Base-by-base conservation (phyloP, 768 basidiomycete genomes). In the Amanita fuliginea region DNA sequence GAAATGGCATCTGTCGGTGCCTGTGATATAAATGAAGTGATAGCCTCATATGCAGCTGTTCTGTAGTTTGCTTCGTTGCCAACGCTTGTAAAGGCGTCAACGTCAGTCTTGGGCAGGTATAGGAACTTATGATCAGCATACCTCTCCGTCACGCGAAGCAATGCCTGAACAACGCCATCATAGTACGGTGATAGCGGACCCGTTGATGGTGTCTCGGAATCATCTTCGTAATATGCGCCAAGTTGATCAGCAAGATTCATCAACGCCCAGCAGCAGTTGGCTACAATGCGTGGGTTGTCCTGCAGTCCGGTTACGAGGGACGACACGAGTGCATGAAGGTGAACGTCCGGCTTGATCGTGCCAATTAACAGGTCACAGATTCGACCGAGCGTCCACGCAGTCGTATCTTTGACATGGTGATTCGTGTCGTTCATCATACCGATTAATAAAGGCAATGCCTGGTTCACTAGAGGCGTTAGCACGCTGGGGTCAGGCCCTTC, bases 231-330 rank as follows among this genome's bases (percentile, higher is more conserved):
- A 52, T 78, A 80, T 4, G 68, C 52, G 3, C 82, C 84, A 13
- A 96, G 74, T 58, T 96, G 93, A 62, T 96, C 87, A 8, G 89
- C 86, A 28, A 99, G 72, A 65, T 95, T 97, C 87, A 90, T 95
- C 57, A 99, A 66, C 8, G 87, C 88, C 87, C 95, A 96, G 60
- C 93, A 96, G 64, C 90, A 95, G 67, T 95, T 95, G 32, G 90
- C 80, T 21, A 87, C 78, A 54, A 98, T 93, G 18, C 93, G 73
- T 2, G 92, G 84, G 55, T 74, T 82, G 64, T 87, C 89, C 41
- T 77, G 73, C 54, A 98, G 67, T 19, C 91, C 91, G 46, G 67
- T 68, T 9, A 97, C 90, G 44, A 98, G 75, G 6, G 88, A 91
- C 8, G 81, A 75, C 50, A 98, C 70, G 47, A 99, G 73, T 7